A percentile compares a stretch with the other conserved stretches of the same genome.
Evolutionary conservation across 192 early-diverging fungal genomes (phyloP).

Genomic region (Paraglomus brasilianum): DNA sequence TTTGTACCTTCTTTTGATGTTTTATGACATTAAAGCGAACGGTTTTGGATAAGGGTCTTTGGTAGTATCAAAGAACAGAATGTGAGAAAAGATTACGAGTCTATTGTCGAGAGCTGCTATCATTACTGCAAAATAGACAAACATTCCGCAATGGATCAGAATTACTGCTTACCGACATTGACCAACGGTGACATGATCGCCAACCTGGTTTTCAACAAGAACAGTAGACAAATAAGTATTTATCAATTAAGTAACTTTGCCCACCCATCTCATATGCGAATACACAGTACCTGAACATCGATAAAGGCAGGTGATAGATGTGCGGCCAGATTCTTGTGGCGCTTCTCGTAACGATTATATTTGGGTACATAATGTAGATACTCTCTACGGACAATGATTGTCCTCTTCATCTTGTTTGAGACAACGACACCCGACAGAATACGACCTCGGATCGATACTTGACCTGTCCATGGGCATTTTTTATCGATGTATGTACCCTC

Average conservation of each 20-base stretch:
- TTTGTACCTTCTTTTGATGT: constrained; percentile 73
- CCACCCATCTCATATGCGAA: not conserved
- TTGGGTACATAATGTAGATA: constrained; percentile 99
- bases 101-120: not conserved
- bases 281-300: constrained; percentile 54
- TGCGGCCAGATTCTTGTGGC: constrained; percentile 99
- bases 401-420: constrained; percentile 99
- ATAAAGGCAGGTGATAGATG: constrained; percentile 95
- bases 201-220: constrained; percentile 39
- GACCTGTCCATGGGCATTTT: constrained; percentile 99
- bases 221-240: not conserved
- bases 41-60: constrained; percentile 95
- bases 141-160: not conserved
- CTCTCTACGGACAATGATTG: constrained; percentile 96
- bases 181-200: constrained; percentile 96
- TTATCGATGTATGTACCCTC: constrained; percentile 99
- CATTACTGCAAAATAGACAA: not conserved
- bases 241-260: constrained; percentile 17
- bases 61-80: constrained; percentile 19
- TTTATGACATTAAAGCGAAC: constrained; percentile 99
- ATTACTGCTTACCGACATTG: constrained; percentile 76
- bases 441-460: constrained; percentile 96
- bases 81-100: constrained; percentile 9
- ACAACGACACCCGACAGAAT: constrained; percentile 91
- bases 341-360: constrained; percentile 99